Base-by-base conservation (phyloP, 352 stramenopile species). In the Pythium oligandrum region DNA sequence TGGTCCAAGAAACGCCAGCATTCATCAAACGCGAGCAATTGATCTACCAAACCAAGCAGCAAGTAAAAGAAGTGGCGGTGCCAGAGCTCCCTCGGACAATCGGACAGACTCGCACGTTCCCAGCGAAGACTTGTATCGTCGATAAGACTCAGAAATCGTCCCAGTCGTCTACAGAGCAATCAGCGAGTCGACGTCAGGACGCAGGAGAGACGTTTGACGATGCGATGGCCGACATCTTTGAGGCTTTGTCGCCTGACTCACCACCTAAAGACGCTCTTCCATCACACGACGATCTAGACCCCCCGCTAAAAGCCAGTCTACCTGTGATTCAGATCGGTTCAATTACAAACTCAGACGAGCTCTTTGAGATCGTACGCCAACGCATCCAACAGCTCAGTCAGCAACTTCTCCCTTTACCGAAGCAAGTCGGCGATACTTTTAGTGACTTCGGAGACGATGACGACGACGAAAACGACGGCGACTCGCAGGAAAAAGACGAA, bases 311-410 rank as follows among this genome's bases (percentile, higher is more conserved):
- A 4, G 31, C 52, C 2, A 32, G 33, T n/a, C 49, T 83, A 26
- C 64, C 69, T 10, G 10, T 73, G 11, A 73, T 78, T 32, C 69
- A 73, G 12, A 61, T 78, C 17, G 69, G 69, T 26, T 71, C 59
- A 1, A 49, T 71, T n/a, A 71, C 70, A 12, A 83, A 72, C 53
- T 78, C 72, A 0, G 67, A 83, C 47, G 72, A 83, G 44, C 51
- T 78, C 17, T 68, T 83, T 47, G 70, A 83, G 47, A 71, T 83
- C 35, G 60, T 78, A 12, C 74, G 73, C 32, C 68, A 79, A 40
- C 64, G 70, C 1, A 61, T 78, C 36, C 59, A 70, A 30, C 61
- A 75, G 17, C 49, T 75, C 30, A 64, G 58, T n/a, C 38, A 59
- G n/a, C 46, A 67, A 17, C 40, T 68, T 12, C 34, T 68, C 9